Percentiles rank a stretch among this genome's conserved stretches.
These are phyloP conservation scores for Trichoderma sp. DNA, from an alignment of 2,329 filamentous ascomycete species.

Conservation along the genomic window DNA sequence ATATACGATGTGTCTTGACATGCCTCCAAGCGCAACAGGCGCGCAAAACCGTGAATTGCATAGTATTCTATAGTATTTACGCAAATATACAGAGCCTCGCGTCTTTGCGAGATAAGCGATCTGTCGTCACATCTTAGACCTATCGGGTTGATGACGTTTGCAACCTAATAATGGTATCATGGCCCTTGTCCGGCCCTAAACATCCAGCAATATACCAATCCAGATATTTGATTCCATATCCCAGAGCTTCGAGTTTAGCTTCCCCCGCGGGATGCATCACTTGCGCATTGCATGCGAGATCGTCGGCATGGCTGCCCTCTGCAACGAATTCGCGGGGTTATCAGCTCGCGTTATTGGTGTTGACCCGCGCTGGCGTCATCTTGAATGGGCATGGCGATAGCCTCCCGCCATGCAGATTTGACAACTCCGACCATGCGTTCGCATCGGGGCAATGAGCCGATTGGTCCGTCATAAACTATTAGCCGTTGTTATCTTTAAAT, in stretches of 20 bases:
- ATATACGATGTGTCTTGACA: not conserved
- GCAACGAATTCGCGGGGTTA: not conserved
- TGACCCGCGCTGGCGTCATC: slow-evolving; percentile 23
- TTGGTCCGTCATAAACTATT: not conserved
- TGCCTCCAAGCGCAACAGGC: not conserved
- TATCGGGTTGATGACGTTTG: slow-evolving; percentile 23
- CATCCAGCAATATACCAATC: not conserved
- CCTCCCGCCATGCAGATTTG: not conserved
- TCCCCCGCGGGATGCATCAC: slow-evolving; percentile 9
- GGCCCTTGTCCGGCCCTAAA: slow-evolving; percentile 10
- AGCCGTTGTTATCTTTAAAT: not conserved
- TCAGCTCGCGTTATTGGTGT: not conserved
- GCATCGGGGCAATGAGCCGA: slow-evolving; percentile 3
- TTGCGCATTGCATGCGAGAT: not conserved
- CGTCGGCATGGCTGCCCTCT: not conserved
- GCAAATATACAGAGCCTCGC: not conserved
- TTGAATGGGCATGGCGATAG: slow-evolving; percentile 23
- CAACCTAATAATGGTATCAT: slow-evolving; percentile 27
- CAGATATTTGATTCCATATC: slow-evolving; percentile 17
- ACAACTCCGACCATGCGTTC: not conserved
- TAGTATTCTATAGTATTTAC: not conserved
- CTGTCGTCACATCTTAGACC: not conserved
- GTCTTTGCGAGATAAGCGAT: not conserved
- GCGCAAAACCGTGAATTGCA: not conserved
- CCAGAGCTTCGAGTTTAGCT: not conserved